These are phyloP conservation scores for Obelidium mucronatum DNA, from an alignment of 192 early-diverging fungal genomes.

Conservation along the genomic window DNA sequence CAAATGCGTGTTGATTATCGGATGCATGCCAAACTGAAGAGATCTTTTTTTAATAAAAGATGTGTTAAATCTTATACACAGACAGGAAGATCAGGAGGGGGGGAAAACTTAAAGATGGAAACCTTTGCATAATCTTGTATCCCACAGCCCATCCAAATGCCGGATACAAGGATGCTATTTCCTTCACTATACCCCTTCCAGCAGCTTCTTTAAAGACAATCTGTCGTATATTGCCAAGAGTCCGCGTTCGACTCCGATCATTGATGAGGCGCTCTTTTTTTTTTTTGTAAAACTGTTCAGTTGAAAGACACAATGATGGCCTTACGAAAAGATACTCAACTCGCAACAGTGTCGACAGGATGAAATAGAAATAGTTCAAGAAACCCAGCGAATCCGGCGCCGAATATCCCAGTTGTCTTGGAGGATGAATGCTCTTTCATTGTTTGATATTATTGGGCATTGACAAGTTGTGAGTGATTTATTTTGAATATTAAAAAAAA, in stretches of 20 bases:
- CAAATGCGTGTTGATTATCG: constrained; percentile 80
- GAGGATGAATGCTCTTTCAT: not conserved
- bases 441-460: too few species aligned
- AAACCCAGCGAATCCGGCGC: constrained; percentile 65
- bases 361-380: constrained; percentile 92
- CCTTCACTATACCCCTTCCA: constrained; percentile 61
- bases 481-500: too few species aligned
- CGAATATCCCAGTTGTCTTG: constrained; percentile 4
- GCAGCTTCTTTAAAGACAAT: constrained; percentile 86
- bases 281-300: not conserved
- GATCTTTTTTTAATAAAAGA: constrained; percentile 19
- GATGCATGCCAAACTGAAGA: constrained; percentile 85
- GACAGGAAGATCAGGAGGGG: not conserved
- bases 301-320: not conserved
- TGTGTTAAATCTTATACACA: not conserved
- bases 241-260: constrained; percentile 19
- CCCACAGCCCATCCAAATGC: constrained; percentile 92
- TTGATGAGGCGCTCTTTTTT: constrained; percentile 44
- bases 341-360: constrained; percentile 82
- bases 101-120: too few species aligned
- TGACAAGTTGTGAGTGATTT: too few species aligned
- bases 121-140: constrained; percentile 91
- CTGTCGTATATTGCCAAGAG: constrained; percentile 52
- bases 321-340: not conserved
- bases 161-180: constrained; percentile 87